Conservation (phyloP, 805 yeast genomes). For the Cyberlindnera mycetangii region DNA sequence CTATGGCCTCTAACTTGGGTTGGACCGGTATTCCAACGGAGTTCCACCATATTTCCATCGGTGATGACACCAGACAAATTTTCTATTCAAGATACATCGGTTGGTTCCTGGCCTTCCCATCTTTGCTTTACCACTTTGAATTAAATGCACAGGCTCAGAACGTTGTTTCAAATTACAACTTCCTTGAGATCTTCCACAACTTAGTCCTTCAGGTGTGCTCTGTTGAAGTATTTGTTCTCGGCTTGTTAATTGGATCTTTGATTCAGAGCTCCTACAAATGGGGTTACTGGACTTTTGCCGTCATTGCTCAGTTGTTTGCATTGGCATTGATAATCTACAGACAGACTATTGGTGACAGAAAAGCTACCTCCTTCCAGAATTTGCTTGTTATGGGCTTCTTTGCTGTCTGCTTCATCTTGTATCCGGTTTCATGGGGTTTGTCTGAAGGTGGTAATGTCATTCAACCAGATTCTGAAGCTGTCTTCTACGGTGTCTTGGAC, state of each 20-base stretch:
- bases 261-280: conserved; percentile 58
- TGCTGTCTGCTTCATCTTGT: conserved; percentile 37
- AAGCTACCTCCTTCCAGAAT: conserved; percentile 12
- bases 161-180: conserved; percentile 14
- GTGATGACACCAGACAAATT: conserved; percentile 44
- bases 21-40: conserved; percentile 46
- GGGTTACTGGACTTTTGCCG: conserved; percentile 64
- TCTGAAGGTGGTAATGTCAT: conserved; percentile 55
- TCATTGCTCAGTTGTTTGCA: conserved; percentile 40
- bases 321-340: conserved; percentile 29
- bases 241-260: conserved; percentile 54
- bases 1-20: conserved; percentile 58
- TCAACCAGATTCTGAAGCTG: conserved; percentile 52
- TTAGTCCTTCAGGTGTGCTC: conserved; percentile 41
- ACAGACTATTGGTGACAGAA: conserved; percentile 23
- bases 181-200: conserved; percentile 21
- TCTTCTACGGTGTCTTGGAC: conserved; percentile 52
- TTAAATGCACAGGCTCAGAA: conserved; percentile 22
- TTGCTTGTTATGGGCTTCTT: conserved; percentile 28
- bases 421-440: conserved; percentile 49
- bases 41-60: conserved; percentile 43
- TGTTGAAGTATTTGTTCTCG: conserved; percentile 48
- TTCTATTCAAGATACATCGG: conserved; percentile 56
- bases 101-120: conserved; percentile 56
- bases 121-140: conserved; percentile 33